Evolutionary conservation across 495 filamentous ascomycete genomes (phyloP).

Genomic region (Entonaema liquescens): DNA sequence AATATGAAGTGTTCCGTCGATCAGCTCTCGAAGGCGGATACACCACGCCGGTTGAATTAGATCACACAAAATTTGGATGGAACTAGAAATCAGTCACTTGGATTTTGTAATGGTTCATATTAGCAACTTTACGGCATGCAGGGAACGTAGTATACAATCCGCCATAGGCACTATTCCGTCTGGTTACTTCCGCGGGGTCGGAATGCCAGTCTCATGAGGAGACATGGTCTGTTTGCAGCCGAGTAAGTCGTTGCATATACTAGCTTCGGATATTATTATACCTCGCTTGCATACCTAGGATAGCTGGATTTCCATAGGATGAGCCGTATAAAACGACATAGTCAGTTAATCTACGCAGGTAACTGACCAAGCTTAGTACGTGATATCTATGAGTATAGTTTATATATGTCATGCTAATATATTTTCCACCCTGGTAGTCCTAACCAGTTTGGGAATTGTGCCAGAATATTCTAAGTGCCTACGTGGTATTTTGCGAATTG

Average conservation of each 20-base stretch:
- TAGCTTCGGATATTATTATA: background rate
- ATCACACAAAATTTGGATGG: background rate
- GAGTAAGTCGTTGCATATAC: background rate
- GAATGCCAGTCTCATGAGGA: background rate
- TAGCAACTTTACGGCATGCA: background rate
- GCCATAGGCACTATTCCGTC: background rate
- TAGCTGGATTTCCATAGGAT: background rate
- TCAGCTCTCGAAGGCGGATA: background rate
- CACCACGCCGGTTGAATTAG: conserved; percentile 17
- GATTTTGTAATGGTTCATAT: background rate
- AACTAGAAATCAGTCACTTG: background rate
- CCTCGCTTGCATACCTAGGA: background rate
- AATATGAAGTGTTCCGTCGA: background rate
- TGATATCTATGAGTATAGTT: background rate
- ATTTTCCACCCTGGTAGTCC: background rate
- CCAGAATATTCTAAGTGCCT: conserved; percentile 8
- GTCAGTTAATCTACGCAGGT: too few species aligned
- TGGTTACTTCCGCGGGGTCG: background rate
- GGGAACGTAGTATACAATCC: background rate
- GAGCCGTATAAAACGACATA: background rate
- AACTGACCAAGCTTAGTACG: background rate
- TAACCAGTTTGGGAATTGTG: conserved; percentile 1
- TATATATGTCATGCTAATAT: background rate
- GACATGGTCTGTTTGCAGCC: background rate
- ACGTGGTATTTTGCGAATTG: background rate